phyloP scores from a whole-genome alignment of 73 alveolate species.

The Tetrahymena malaccensis region DNA sequence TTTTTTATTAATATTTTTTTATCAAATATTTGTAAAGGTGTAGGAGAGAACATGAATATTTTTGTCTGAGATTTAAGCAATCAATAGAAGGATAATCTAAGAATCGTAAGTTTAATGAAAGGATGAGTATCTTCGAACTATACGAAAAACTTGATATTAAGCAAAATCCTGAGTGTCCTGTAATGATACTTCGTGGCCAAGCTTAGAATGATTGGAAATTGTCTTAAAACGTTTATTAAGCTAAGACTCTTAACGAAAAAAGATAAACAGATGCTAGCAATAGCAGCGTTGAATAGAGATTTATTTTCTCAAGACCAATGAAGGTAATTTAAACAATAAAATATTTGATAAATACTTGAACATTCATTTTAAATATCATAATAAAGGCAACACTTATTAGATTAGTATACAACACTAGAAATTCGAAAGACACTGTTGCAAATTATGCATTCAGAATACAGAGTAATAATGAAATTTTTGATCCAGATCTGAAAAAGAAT shows the following conservation, averaged over 20 bases:
- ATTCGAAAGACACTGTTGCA: slow-evolving; percentile 31
- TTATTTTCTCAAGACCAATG: slow-evolving; percentile 38
- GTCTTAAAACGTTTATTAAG: slow-evolving; percentile 18
- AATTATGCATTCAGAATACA: slow-evolving; percentile 32
- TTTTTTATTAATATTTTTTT: too few relatives aligned
- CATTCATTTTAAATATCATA: neutral
- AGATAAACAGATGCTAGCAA: slow-evolving; percentile 25
- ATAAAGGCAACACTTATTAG: slow-evolving; percentile 9
- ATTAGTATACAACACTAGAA: slow-evolving; percentile 13
- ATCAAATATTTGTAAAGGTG: neutral
- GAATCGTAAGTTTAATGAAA: slow-evolving; percentile 7
- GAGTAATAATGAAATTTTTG: slow-evolving; percentile 16
- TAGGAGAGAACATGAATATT: neutral
- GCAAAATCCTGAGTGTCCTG: slow-evolving; percentile 19
- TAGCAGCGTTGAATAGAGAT: slow-evolving; percentile 25
- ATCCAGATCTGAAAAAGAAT: slow-evolving; percentile 25
- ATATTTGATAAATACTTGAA: neutral
- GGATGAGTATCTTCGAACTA: slow-evolving; percentile 6
- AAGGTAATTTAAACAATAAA: neutral
- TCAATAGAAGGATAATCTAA: neutral
- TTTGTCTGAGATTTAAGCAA: neutral
- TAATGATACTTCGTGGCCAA: slow-evolving; percentile 21
- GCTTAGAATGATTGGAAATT: slow-evolving; percentile 40
- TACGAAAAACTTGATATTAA: neutral
- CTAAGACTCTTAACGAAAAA: slow-evolving; percentile 5